Evolutionary conservation across 768 basidiomycete genomes (phyloP).

Genomic region (Tulasnella sp.): DNA sequence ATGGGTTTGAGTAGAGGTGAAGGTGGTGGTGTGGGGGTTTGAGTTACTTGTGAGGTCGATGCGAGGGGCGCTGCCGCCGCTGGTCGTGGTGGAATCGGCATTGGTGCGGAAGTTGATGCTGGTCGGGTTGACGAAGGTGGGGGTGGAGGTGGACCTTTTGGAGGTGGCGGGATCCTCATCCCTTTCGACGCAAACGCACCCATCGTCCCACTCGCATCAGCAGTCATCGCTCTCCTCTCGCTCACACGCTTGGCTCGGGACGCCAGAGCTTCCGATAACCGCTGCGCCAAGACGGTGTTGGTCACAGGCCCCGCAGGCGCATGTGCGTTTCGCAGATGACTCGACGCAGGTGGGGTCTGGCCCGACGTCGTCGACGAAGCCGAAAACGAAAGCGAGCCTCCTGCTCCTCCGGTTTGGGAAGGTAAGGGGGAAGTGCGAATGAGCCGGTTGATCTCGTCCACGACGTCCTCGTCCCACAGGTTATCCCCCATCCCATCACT

Average conservation of each 20-base stretch:
- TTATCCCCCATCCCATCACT: constrained; percentile 81
- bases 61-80: background rate
- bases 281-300: constrained; percentile 23
- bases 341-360: constrained; percentile 19
- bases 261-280: constrained; percentile 66
- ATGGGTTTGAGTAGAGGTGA: background rate
- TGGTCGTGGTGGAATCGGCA: background rate
- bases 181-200: background rate
- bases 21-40: background rate
- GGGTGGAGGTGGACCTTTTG: background rate
- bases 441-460: constrained; percentile 69
- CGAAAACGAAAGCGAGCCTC: constrained; percentile 2
- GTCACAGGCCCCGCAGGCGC: constrained; percentile 48
- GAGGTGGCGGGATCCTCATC: constrained; percentile 8
- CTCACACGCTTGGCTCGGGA: constrained; percentile 66
- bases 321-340: constrained; percentile 22
- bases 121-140: background rate
- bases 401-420: constrained; percentile 26
- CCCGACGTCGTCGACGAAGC: constrained; percentile 11
- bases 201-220: constrained; percentile 26
- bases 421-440: constrained; percentile 28
- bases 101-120: background rate
- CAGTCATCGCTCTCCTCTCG: constrained; percentile 35
- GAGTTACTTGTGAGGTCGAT: background rate
- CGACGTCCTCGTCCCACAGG: constrained; percentile 78